phyloP scores from a whole-genome alignment of 2,329 filamentous ascomycete species.

The Beauveria sp. region DNA sequence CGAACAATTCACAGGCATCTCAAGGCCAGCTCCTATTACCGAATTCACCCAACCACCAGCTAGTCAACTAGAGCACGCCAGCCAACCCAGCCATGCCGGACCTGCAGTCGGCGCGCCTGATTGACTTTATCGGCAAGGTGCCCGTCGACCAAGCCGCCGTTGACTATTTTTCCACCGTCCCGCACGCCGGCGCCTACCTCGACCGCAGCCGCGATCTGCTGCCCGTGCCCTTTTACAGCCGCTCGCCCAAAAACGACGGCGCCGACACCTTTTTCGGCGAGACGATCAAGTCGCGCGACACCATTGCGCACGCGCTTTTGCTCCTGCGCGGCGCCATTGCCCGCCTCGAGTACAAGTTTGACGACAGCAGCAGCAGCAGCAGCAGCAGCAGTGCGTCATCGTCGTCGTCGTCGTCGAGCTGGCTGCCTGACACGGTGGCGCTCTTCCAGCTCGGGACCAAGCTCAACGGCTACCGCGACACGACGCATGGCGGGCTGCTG shows the following conservation, averaged over 20 bases:
- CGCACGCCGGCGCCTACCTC: background rate
- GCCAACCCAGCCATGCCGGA: background rate
- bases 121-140: constrained; percentile 1
- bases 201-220: background rate
- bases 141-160: background rate
- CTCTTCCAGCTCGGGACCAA: constrained; percentile 1
- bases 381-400: background rate
- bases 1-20: background rate
- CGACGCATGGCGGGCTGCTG: constrained; percentile 1
- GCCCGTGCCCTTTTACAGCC: constrained; percentile 1
- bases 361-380: background rate
- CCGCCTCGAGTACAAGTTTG: background rate
- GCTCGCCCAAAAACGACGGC: background rate
- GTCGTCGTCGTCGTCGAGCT: background rate
- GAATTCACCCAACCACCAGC: background rate
- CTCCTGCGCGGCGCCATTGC: constrained; percentile 2
- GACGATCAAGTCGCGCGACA: background rate
- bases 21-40: background rate
- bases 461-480: constrained; percentile 8
- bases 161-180: background rate
- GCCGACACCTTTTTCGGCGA: background rate
- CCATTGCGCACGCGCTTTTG: background rate
- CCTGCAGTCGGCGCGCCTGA: background rate
- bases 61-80: too few relatives aligned
- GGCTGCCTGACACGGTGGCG: background rate